phyloP scores from a whole-genome alignment of 768 basidiomycete species.

The Tulasnella sp. region DNA sequence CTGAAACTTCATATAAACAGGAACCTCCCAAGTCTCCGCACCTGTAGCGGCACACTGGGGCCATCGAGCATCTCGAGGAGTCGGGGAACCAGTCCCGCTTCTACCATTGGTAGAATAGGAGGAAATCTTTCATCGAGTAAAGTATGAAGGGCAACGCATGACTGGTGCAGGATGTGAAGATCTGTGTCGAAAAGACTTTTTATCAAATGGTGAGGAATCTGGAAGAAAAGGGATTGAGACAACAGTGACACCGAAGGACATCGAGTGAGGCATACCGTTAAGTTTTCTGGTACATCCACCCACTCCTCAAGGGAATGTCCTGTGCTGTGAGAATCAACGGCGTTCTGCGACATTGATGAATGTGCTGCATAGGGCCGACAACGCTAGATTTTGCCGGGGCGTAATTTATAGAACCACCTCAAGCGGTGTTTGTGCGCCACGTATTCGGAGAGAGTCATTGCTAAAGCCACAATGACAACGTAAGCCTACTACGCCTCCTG shows the following conservation, averaged over 20 bases:
- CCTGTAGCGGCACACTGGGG: background rate
- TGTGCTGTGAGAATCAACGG: background rate
- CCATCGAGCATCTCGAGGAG: background rate
- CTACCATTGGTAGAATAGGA: background rate
- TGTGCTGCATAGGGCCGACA: background rate
- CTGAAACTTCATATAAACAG: background rate
- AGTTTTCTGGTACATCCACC: background rate
- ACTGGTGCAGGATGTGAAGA: background rate
- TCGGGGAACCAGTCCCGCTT: background rate
- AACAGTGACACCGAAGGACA: background rate
- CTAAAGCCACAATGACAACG: background rate
- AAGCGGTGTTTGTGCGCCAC: background rate
- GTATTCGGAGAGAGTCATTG: background rate
- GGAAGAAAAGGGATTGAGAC: background rate
- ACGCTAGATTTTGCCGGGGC: background rate
- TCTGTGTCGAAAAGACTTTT: background rate
- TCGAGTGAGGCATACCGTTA: background rate
- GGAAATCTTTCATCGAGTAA: background rate
- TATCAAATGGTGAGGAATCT: background rate
- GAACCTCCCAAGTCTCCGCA: background rate
- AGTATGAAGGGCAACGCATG: background rate
- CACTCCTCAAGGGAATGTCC: background rate
- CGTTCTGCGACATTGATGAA: background rate
- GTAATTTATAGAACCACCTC: background rate
- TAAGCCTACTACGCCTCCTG: background rate